Evolutionary conservation across 371 early-diverging fungal species (phyloP).

Genomic region (Circinella umbellata): DNA sequence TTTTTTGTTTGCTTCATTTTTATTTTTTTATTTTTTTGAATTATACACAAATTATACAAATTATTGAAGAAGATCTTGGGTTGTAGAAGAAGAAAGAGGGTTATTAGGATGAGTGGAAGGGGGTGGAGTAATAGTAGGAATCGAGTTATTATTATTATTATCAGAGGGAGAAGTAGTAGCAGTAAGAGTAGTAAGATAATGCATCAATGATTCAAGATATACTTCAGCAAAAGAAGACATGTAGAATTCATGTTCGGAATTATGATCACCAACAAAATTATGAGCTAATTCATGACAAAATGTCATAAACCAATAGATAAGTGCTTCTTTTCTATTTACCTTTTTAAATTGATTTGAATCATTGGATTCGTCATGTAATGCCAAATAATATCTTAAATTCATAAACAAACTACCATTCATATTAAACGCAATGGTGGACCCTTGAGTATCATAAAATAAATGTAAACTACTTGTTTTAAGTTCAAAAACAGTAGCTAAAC

Average conservation of each 20-base stretch:
- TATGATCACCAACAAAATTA: slow-evolving; percentile 70
- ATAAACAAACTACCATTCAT: slow-evolving; percentile 81
- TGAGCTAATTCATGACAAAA: slow-evolving; percentile 92
- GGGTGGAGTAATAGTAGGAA: neutral
- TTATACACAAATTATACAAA: no score
- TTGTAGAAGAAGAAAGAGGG: neutral
- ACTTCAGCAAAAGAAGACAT: slow-evolving; percentile 78
- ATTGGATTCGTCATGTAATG: slow-evolving; percentile 63
- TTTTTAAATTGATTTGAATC: slow-evolving; percentile 18
- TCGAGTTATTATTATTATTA: no score
- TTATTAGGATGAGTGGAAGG: neutral
- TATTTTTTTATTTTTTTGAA: no score
- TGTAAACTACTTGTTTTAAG: slow-evolving; percentile 63
- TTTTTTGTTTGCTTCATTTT: no score
- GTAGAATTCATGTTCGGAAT: slow-evolving; percentile 72
- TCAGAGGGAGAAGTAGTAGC: neutral
- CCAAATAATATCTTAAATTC: slow-evolving; percentile 80
- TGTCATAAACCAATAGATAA: slow-evolving; percentile 89
- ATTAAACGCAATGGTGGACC: slow-evolving; percentile 84
- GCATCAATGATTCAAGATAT: slow-evolving; percentile 63
- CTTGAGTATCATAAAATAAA: slow-evolving; percentile 76
- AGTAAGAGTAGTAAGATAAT: slow-evolving; percentile 12
- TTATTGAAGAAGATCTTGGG: no score
- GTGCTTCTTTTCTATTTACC: slow-evolving; percentile 52
- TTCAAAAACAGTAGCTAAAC: slow-evolving; percentile 72